A percentile compares a stretch with the other conserved stretches of the same genome.
These are phyloP conservation scores for Basipetospora chlamydospora DNA, from an alignment of 2,329 filamentous ascomycete species.

Conservation along the genomic window DNA sequence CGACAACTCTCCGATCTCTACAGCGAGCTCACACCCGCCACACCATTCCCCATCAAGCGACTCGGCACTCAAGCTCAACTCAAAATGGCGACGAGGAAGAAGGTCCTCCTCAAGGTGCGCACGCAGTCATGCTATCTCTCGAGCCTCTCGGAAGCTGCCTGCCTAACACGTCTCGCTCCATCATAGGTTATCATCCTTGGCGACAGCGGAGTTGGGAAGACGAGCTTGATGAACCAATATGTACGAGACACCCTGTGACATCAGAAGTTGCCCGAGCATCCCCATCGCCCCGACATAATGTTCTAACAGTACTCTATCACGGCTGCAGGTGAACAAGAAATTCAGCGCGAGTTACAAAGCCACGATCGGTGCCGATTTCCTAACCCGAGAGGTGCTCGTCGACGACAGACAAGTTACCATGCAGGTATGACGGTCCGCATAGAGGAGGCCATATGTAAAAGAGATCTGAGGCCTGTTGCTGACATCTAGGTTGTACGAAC, in stretches of 20 bases:
- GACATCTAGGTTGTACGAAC: too few relatives aligned
- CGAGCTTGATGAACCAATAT: constrained; percentile 99
- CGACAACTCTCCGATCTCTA: too few relatives aligned
- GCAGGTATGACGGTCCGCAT: constrained; percentile 57
- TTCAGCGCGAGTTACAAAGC: constrained; percentile 99
- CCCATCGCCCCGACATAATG: too few relatives aligned
- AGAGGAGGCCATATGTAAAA: not conserved
- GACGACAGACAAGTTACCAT: constrained; percentile 96
- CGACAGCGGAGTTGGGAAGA: constrained; percentile 98
- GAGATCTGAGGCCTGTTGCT: too few relatives aligned
- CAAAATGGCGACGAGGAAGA: constrained; percentile 70
- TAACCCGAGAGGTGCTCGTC: constrained; percentile 94
- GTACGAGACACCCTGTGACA: constrained; percentile 39
- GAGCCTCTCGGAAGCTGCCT: too few relatives aligned
- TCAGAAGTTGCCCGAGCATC: not conserved
- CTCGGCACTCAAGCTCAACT: constrained; percentile 7
- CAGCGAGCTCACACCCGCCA: too few relatives aligned
- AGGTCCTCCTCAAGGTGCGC: constrained; percentile 75
- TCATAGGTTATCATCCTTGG: constrained; percentile 91
- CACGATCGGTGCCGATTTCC: constrained; percentile 95
- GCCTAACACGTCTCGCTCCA: too few relatives aligned
- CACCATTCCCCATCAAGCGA: too few relatives aligned
- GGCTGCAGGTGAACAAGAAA: constrained; percentile 93
- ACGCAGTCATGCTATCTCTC: not conserved
- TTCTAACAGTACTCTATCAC: not conserved